phyloP scores from a whole-genome alignment of 2,329 filamentous ascomycete species.

The Penicillium sp. region DNA sequence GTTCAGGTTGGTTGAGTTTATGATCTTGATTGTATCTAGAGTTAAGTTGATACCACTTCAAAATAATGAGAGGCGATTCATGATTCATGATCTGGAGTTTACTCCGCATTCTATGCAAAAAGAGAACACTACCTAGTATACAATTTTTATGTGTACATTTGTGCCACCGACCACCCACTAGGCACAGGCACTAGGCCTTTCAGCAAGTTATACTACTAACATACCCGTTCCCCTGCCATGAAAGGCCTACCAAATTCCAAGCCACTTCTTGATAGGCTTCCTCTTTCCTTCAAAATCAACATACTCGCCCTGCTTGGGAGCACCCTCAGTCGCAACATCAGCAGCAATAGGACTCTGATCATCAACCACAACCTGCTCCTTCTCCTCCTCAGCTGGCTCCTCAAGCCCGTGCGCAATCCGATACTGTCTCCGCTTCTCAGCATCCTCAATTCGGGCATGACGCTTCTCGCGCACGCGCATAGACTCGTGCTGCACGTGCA shows the following conservation, averaged over 20 bases:
- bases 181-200: neutral
- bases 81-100: slow-evolving; percentile 8
- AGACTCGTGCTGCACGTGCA: slow-evolving; percentile 73
- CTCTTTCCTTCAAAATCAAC: slow-evolving; percentile 46
- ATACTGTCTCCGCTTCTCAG: slow-evolving; percentile 81
- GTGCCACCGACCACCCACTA: neutral
- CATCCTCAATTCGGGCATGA: slow-evolving; percentile 74
- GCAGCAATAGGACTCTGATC: slow-evolving; percentile 41
- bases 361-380: slow-evolving; percentile 29
- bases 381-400: slow-evolving; percentile 40
- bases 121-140: neutral
- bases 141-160: neutral
- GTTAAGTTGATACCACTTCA: slow-evolving; percentile 14
- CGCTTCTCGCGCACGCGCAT: slow-evolving; percentile 70
- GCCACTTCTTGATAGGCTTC: slow-evolving; percentile 71
- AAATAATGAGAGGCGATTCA: slow-evolving; percentile 22
- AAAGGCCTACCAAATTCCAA: slow-evolving; percentile 71
- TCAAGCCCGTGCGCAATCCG: slow-evolving; percentile 83
- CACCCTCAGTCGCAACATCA: slow-evolving; percentile 36
- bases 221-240: neutral
- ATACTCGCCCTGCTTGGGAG: slow-evolving; percentile 32
- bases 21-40: slow-evolving; percentile 2
- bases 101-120: neutral
- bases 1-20: slow-evolving; percentile 54
- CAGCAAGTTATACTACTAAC: neutral